A percentile compares a stretch with the other conserved stretches of the same genome.
Conservation (phyloP, 2,329 filamentous ascomycete species). For the Colletotrichum sansevieriae region DNA sequence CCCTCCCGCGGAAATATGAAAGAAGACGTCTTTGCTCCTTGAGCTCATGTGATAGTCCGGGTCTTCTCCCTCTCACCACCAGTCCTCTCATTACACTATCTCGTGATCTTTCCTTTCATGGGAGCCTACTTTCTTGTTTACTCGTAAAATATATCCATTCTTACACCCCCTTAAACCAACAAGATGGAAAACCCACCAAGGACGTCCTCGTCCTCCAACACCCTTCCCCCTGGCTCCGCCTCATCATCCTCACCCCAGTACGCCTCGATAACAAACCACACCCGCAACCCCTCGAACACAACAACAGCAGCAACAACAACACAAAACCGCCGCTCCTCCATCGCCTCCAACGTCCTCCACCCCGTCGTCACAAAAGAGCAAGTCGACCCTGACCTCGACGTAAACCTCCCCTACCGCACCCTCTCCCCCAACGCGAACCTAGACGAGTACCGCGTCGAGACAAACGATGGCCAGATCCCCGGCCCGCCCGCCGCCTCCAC, state of each 20-base stretch:
- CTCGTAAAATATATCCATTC: not conserved
- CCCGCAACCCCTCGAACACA: not conserved
- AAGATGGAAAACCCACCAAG: slow-evolving; percentile 30
- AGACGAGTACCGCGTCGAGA: slow-evolving; percentile 76
- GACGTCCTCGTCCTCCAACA: slow-evolving; percentile 33
- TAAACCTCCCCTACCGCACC: slow-evolving; percentile 75
- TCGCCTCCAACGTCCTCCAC: slow-evolving; percentile 43
- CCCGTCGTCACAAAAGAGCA: slow-evolving; percentile 50
- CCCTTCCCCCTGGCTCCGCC: slow-evolving; percentile 28
- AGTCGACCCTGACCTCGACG: slow-evolving; percentile 57
- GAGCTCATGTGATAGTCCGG: slow-evolving; percentile 9
- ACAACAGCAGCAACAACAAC: not conserved
- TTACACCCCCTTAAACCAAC: not conserved
- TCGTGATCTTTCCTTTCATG: not conserved
- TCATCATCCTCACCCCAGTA: slow-evolving; percentile 20
- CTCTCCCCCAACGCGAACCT: slow-evolving; percentile 72
- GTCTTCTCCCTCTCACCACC: not conserved
- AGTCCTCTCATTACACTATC: slow-evolving; percentile 1
- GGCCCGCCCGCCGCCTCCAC: slow-evolving; percentile 47
- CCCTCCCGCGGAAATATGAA: not conserved
- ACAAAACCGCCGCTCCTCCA: slow-evolving; percentile 42
- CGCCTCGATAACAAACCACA: slow-evolving; percentile 30
- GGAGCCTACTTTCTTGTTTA: not conserved
- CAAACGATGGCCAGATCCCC: slow-evolving; percentile 71
- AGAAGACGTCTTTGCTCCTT: not conserved